Base-by-base conservation (phyloP, 2,329 filamentous ascomycete genomes). In the Aspergillus nomiae region DNA sequence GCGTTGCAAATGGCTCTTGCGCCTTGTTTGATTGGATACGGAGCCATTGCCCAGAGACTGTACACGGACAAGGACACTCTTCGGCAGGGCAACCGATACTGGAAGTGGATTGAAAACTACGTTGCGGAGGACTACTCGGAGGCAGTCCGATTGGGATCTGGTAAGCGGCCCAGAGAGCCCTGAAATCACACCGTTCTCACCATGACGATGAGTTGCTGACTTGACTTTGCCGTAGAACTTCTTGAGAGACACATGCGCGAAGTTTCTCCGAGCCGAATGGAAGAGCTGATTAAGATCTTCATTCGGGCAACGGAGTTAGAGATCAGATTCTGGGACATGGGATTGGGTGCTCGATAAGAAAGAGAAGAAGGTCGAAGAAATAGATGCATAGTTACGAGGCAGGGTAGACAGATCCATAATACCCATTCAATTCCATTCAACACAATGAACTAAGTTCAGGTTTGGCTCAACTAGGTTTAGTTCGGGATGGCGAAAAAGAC, bases 71-170 rank as follows among this genome's bases (percentile, higher is more conserved):
- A 84, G 56, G 82, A 81, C n/a, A 90, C 88, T 41, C 71, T 81
- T 56, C 83, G 84, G 45, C 83, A 90, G 14, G 87, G 82, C 0
- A 96, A 94, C 74, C 83, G 80, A 21, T 98, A 96, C 80, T 95
- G 91, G 90, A 86, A 88, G 53, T 98, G 94, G 94, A 92, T 98
- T 68, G 84, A 94, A 74, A 96, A 92, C 72, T 98, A 97, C 73
- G 86, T 91, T 19, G 90, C 89, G 2, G 89, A 92, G 0, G 91
- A 95, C 74, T 97, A 96, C 69, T 79, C 83, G 0, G 83, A 88
- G 65, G 91, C 92, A 7, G 91, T 96, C 59, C 82, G 82, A 66
- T 83, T 87, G 3, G 92, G 92, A 26, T 87, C 85, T 60, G 87
- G 91, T 92, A 80, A 77, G 85, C 36, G 53, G 30, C 10, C 14